phyloP scores from a whole-genome alignment of 176 grass and related monocot genomes.

The Bonia amplexicaulis region DNA sequence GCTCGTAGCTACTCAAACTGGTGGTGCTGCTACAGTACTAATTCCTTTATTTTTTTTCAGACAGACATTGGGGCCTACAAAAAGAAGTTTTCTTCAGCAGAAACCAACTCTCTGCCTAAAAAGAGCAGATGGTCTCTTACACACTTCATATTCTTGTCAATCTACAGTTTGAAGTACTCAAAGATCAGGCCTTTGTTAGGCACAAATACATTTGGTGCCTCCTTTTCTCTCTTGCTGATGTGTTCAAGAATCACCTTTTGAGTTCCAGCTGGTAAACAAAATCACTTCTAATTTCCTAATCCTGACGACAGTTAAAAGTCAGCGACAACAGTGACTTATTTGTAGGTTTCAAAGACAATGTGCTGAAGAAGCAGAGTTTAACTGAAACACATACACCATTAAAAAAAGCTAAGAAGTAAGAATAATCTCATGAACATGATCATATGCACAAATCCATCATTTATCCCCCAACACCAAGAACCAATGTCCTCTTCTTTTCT shows the following conservation, averaged over 20 bases:
- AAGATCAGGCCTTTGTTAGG: conserved; percentile 23
- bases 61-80: not conserved
- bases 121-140: conserved; percentile 1
- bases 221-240: not conserved
- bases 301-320: not conserved
- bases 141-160: conserved; percentile 4
- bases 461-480: not conserved
- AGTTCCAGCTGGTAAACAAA: not conserved
- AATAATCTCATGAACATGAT: not conserved
- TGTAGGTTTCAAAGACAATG: not conserved
- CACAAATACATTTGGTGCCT: not conserved
- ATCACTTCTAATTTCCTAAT: not conserved
- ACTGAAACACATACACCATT: conserved; percentile 13
- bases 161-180: not conserved
- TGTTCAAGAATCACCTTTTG: not conserved
- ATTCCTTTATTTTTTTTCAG: not conserved
- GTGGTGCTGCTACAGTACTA: not conserved
- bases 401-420: not conserved
- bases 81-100: not conserved
- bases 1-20: not conserved
- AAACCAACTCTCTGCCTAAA: conserved; percentile 3
- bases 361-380: conserved; percentile 10
- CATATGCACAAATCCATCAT: conserved; percentile 11
- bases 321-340: not conserved
- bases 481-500: not conserved